A percentile compares a stretch with the other conserved stretches of the same genome.
Conservation (phyloP, 2,329 filamentous ascomycete species). For the Ophidiomyces ophidiicola region DNA sequence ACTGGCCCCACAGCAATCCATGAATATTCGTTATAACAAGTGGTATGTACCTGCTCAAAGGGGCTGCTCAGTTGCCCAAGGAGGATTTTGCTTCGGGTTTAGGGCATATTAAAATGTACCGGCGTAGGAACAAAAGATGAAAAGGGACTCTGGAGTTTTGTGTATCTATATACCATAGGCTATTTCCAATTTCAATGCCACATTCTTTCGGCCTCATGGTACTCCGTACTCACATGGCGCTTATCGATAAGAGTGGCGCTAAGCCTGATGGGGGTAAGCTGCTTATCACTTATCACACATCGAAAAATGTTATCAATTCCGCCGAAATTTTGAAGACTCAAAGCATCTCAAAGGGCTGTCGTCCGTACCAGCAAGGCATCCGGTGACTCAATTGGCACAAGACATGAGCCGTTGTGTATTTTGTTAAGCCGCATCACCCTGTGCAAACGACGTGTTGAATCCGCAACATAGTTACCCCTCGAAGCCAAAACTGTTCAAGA, state of each 20-base stretch:
- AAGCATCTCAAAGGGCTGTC: neutral
- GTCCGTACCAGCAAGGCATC: neutral
- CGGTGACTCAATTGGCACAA: too few relatives aligned
- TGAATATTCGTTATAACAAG: conserved; percentile 36
- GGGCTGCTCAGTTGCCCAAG: too few relatives aligned
- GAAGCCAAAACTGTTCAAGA: neutral
- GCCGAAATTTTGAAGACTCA: conserved; percentile 2
- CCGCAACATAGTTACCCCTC: too few relatives aligned
- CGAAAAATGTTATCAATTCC: conserved; percentile 10
- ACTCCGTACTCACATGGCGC: neutral
- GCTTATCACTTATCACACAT: conserved; percentile 11
- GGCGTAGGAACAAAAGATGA: neutral
- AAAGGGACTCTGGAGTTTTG: conserved; percentile 3
- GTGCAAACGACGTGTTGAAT: too few relatives aligned
- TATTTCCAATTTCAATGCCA: neutral
- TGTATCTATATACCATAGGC: neutral
- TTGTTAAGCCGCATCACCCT: too few relatives aligned
- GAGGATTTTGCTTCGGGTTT: too few relatives aligned
- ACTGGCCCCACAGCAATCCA: conserved; percentile 53
- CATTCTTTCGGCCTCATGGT: neutral
- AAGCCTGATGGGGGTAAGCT: conserved; percentile 6
- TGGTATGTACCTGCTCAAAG: too few relatives aligned
- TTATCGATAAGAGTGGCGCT: conserved; percentile 4
- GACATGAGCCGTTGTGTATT: too few relatives aligned
- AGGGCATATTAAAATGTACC: conserved; percentile 1